Percentiles rank a stretch among this genome's conserved stretches.
Conservation (phyloP, 495 filamentous ascomycete genomes). For the Penicillium subrubescens region DNA sequence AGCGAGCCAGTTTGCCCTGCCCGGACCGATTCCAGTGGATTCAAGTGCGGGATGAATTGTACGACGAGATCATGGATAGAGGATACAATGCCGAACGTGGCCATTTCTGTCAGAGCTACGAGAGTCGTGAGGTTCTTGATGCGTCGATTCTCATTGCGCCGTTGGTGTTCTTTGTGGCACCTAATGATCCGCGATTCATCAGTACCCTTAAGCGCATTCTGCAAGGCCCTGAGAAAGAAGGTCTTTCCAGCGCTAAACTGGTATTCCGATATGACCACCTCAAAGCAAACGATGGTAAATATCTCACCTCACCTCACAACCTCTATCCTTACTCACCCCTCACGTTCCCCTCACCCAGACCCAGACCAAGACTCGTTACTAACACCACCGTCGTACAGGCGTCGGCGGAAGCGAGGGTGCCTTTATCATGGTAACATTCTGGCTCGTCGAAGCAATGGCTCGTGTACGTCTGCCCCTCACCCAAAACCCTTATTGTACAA, state of each 20-base stretch:
- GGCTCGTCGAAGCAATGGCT: constrained; percentile 75
- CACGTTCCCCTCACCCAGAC: neutral
- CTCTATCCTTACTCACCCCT: neutral
- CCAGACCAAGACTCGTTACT: constrained; percentile 12
- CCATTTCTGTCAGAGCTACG: constrained; percentile 72
- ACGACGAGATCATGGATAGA: constrained; percentile 72
- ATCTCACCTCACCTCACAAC: too few species aligned
- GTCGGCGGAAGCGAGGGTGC: constrained; percentile 73
- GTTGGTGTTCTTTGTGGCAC: constrained; percentile 73
- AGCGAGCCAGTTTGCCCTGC: constrained; percentile 65
- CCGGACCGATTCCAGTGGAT: constrained; percentile 66
- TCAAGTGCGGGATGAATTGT: constrained; percentile 60
- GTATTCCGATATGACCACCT: constrained; percentile 72
- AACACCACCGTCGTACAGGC: constrained; percentile 45
- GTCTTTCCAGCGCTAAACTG: constrained; percentile 67
- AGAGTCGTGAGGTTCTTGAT: constrained; percentile 65
- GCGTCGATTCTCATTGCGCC: constrained; percentile 72
- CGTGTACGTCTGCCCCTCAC: constrained; percentile 42
- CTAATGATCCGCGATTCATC: constrained; percentile 71
- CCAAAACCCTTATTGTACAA: neutral
- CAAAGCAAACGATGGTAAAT: constrained; percentile 65
- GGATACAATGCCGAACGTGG: constrained; percentile 64
- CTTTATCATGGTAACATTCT: constrained; percentile 78
- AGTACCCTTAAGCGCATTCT: constrained; percentile 70
- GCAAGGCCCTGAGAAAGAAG: constrained; percentile 67